Evolutionary conservation across 2,329 filamentous ascomycete genomes (phyloP).

Genomic region (Monosporascus sp.): DNA sequence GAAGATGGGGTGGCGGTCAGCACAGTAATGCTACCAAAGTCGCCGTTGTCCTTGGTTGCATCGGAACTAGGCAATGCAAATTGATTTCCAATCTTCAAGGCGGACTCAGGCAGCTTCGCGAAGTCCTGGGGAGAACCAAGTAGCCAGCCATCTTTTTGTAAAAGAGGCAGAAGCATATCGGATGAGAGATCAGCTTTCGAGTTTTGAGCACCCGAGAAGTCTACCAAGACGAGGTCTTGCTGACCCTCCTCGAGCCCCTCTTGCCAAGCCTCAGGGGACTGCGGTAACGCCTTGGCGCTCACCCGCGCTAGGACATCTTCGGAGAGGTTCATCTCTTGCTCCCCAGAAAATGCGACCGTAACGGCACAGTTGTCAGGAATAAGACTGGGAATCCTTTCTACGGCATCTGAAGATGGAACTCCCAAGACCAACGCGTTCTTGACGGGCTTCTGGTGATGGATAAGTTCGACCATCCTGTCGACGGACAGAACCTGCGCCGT

Average conservation of each 20-base stretch:
- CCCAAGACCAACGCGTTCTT: slow-evolving; percentile 5
- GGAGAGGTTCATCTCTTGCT: slow-evolving; percentile 1
- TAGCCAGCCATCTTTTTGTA: slow-evolving; percentile 11
- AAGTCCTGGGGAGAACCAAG: slow-evolving; percentile 6
- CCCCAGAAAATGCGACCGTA: slow-evolving; percentile 3
- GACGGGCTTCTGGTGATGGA: slow-evolving; percentile 7
- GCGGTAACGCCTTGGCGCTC: not conserved
- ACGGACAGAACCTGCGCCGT: not conserved
- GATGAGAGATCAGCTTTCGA: not conserved
- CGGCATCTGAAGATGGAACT: not conserved
- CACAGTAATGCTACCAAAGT: not conserved
- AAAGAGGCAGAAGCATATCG: not conserved
- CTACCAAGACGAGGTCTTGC: slow-evolving; percentile 7
- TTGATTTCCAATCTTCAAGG: slow-evolving; percentile 1
- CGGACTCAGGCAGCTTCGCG: slow-evolving; percentile 2
- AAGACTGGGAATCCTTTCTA: not conserved
- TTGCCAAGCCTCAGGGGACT: slow-evolving; percentile 4
- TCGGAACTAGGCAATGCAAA: too few species aligned
- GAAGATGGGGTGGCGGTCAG: not conserved
- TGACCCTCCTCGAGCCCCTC: not conserved
- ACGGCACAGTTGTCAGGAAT: slow-evolving; percentile 5
- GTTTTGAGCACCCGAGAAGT: slow-evolving; percentile 3
- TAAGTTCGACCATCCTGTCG: slow-evolving; percentile 5
- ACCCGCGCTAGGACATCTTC: slow-evolving; percentile 4
- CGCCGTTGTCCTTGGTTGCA: not conserved